phyloP scores from a whole-genome alignment of 352 stramenopile species.

The Elongisporangium senticosum region DNA sequence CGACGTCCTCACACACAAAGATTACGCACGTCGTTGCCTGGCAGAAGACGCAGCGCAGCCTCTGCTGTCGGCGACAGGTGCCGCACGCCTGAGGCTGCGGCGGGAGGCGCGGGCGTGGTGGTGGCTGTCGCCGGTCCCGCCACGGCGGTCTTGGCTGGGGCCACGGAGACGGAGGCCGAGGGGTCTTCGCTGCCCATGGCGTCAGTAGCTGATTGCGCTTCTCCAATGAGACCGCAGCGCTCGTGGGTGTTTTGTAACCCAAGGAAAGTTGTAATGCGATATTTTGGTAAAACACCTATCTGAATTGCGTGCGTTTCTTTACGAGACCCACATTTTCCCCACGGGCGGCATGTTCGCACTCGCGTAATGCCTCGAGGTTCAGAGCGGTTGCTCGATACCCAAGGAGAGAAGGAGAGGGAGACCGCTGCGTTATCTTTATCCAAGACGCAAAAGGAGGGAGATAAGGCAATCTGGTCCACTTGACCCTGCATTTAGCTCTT shows the following conservation, averaged over 20 bases:
- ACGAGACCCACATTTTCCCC: background rate
- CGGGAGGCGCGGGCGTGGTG: background rate
- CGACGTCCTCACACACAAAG: background rate
- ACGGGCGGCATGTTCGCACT: too few species aligned
- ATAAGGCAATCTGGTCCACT: background rate
- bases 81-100: background rate
- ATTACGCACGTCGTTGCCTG: conserved; percentile 66
- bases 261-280: background rate
- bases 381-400: background rate
- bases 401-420: background rate
- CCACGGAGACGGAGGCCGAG: background rate
- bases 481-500: background rate
- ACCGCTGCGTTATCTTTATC: background rate
- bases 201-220: background rate
- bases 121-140: background rate
- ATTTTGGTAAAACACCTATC: background rate
- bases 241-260: background rate
- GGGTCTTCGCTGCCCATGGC: background rate
- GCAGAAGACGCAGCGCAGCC: conserved; percentile 52
- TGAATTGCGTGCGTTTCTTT: background rate
- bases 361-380: background rate
- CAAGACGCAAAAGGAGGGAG: background rate
- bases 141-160: background rate
- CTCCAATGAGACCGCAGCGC: background rate
- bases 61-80: conserved; percentile 47